Percentiles rank a stretch among this genome's conserved stretches.
phyloP scores from a whole-genome alignment of 108 stramenopile species.

The Cyclotella cryptica region DNA sequence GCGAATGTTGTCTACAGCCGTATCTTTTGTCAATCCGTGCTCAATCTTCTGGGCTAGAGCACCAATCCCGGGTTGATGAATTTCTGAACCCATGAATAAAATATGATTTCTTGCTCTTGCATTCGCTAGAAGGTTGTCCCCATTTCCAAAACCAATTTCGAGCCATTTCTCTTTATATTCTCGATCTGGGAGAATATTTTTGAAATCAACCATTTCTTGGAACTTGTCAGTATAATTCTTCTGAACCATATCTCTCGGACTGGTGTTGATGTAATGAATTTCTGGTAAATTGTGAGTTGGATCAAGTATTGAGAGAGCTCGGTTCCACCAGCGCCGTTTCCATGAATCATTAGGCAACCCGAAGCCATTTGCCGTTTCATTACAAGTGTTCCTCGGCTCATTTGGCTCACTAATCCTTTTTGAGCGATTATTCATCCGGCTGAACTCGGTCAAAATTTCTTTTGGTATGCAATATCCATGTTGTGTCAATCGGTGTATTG shows the following conservation, averaged over 20 bases:
- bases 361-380: background rate
- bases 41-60: conserved; percentile 47
- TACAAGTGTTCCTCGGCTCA: background rate
- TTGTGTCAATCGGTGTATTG: conserved; percentile 54
- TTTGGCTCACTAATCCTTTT: conserved; percentile 27
- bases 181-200: conserved; percentile 24
- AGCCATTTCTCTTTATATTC: conserved; percentile 56
- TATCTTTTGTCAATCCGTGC: conserved; percentile 13
- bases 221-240: conserved; percentile 30
- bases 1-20: conserved; percentile 61
- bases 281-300: background rate
- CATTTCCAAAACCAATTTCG: conserved; percentile 79
- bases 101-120: conserved; percentile 45
- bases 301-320: conserved; percentile 19
- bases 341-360: background rate
- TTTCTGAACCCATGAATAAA: conserved; percentile 68
- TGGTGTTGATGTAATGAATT: conserved; percentile 3
- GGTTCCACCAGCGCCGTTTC: conserved; percentile 38
- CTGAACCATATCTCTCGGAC: background rate
- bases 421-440: conserved; percentile 34
- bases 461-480: conserved; percentile 37
- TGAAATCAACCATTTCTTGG: conserved; percentile 31
- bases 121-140: conserved; percentile 69
- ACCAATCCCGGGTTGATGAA: conserved; percentile 67
- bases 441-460: conserved; percentile 40